Evolutionary conservation across 129 eudicot genomes (phyloP).

Genomic region (Logfia minima): DNA sequence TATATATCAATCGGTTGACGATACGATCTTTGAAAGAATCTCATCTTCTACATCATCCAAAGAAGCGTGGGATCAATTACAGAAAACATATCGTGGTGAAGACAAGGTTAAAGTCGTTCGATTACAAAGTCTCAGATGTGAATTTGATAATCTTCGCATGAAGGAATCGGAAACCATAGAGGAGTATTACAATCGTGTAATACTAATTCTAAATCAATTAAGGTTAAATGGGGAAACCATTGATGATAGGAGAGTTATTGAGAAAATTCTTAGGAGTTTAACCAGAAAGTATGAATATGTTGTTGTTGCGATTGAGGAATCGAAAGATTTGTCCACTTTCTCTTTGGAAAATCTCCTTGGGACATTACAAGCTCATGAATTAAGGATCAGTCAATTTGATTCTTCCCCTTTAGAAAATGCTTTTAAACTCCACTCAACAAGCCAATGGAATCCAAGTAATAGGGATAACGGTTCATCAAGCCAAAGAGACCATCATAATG

Average conservation of each 20-base stretch:
- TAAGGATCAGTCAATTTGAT: not conserved
- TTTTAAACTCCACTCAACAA: not conserved
- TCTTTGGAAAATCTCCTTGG: conserved; percentile 13
- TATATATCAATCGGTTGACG: not conserved
- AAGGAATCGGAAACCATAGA: not conserved
- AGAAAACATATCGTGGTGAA: not conserved
- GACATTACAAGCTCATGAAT: conserved; percentile 23
- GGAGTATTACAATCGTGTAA: not conserved
- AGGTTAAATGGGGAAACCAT: conserved; percentile 9
- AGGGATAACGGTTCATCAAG: not conserved
- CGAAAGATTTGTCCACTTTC: conserved; percentile 9
- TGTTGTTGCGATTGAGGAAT: conserved; percentile 16
- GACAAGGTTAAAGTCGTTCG: not conserved
- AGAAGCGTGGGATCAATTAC: not conserved
- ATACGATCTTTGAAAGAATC: not conserved
- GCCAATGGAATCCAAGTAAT: not conserved
- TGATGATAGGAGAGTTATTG: not conserved
- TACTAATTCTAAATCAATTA: conserved; percentile 10
- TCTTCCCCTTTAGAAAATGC: not conserved
- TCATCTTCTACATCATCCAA: not conserved
- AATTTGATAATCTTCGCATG: conserved; percentile 12
- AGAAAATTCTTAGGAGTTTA: conserved; percentile 4
- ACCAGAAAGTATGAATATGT: conserved; percentile 9
- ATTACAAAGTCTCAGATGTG: not conserved
- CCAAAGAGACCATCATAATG: not conserved